Evolutionary conservation across 2,329 filamentous ascomycete species (phyloP), one percentile per base, ranked within the genome.

Genomic region (Lecanosticta acicola): DNA sequence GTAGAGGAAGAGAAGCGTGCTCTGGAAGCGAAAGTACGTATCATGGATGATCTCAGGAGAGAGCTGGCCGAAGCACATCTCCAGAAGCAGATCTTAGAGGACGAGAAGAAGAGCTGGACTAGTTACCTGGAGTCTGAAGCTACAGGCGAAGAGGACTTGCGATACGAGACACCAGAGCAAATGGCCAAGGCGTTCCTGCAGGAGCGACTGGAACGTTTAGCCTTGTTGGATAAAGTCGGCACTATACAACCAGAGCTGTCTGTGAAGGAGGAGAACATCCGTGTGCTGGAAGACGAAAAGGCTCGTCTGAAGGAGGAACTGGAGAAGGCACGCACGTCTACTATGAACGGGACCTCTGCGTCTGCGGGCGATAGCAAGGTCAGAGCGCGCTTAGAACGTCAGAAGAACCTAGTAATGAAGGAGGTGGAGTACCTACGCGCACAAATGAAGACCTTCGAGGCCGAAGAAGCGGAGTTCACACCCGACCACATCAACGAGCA

Each of bases 401-500:
- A 97, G 63, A 85, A 87, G 47, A 80, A 78, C 1, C 76, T 98
- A 5, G 88, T 90, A 0, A 76, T 88, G 18, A 96, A 96, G 62
- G 94, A 98, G 64, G 87, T 93, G 0, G 90, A 96, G 56, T 95
- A 94, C 63, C 77, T 98, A 4, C 85, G 93, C 17, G 91, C 88
- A 0, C 93, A 98, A 66, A 76, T 97, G 44, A 90, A 90, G 68
- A 84, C 86, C 0, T 71, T 94, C 49, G 87, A 97, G 59, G 79
- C 81, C 0, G 93, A 98, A 66, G 90, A 97, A 59, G 80, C 81
- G 43, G 90, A 90, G 0, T 85, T 96, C 70, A 82, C 91, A 45
- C 81, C 87, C 0, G 86, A 88, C 26, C 81, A 79, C 35, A 84
- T 85, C 43, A 87, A 98, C 59, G 79, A 85, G 55, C 76, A 81